phyloP scores from a whole-genome alignment of 148 eudicot genomes.

The Cornus suecica region DNA sequence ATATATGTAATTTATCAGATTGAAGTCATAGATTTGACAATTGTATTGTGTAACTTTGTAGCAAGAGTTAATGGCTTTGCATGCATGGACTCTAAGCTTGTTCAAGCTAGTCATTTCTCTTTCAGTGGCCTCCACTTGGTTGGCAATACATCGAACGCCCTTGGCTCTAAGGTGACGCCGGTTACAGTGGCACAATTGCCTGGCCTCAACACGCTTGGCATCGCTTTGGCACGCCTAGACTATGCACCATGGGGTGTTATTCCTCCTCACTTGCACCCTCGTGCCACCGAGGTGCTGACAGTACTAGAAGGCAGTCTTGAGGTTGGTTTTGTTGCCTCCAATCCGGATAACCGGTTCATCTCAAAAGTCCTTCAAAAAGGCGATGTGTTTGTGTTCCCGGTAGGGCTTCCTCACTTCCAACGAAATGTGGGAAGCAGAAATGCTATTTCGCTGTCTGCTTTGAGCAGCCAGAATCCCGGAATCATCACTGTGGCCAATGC shows the following conservation, averaged over 20 bases:
- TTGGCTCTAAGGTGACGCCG: constrained; percentile 5
- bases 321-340: constrained; percentile 15
- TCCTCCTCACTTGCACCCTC: constrained; percentile 18
- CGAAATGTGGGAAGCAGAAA: neutral
- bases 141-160: constrained; percentile 14
- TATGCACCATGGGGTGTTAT: constrained; percentile 14
- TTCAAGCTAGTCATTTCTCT: constrained; percentile 10
- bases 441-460: neutral
- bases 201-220: constrained; percentile 20
- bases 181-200: constrained; percentile 11
- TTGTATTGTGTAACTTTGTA: neutral
- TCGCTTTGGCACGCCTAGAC: constrained; percentile 12
- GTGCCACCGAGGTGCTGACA: constrained; percentile 13
- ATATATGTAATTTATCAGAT: too few relatives aligned
- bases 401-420: constrained; percentile 9
- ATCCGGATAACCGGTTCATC: constrained; percentile 11
- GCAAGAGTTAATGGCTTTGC: constrained; percentile 13
- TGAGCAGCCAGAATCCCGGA: constrained; percentile 21
- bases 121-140: constrained; percentile 11
- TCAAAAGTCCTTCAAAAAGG: constrained; percentile 14
- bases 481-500: neutral
- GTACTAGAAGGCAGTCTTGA: constrained; percentile 13
- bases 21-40: too few relatives aligned
- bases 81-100: constrained; percentile 13
- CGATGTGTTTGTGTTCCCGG: constrained; percentile 22